These are phyloP conservation scores for Amanita jacksonii DNA, from an alignment of 768 basidiomycete species.

Conservation along the genomic window DNA sequence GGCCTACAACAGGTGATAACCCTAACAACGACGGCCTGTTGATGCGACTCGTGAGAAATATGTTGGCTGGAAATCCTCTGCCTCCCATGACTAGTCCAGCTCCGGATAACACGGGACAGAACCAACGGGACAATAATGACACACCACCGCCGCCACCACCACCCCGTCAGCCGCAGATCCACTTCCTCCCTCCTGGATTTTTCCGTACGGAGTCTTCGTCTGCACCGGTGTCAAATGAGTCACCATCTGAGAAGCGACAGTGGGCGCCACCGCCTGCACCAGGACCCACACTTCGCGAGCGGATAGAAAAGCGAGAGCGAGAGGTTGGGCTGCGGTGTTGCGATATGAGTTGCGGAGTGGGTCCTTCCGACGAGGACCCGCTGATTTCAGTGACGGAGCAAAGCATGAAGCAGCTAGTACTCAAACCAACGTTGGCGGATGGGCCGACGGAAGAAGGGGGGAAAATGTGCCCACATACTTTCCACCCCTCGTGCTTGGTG, in stretches of 20 bases:
- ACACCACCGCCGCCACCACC: neutral
- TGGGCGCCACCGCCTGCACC: constrained; percentile 60
- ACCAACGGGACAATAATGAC: neutral
- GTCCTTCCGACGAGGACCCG: constrained; percentile 68
- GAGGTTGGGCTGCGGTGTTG: constrained; percentile 65
- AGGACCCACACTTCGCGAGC: constrained; percentile 62
- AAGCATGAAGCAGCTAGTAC: constrained; percentile 28
- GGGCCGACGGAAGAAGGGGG: constrained; percentile 11
- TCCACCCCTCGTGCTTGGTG: constrained; percentile 70
- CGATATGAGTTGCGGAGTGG: constrained; percentile 66
- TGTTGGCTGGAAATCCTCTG: constrained; percentile 1
- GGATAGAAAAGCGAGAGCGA: constrained; percentile 62
- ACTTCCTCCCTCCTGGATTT: neutral
- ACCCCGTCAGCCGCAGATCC: constrained; percentile 12
- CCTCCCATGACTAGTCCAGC: no score
- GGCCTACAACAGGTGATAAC: neutral
- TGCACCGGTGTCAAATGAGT: neutral
- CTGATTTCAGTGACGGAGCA: constrained; percentile 21
- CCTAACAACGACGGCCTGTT: neutral
- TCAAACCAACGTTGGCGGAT: constrained; percentile 19
- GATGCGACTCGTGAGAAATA: constrained; percentile 11
- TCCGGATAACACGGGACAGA: no score
- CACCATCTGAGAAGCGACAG: constrained; percentile 25
- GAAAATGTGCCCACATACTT: constrained; percentile 50
- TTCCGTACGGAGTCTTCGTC: neutral